phyloP scores from a whole-genome alignment of 306 rosid species.

The Albizia julibrissin region DNA sequence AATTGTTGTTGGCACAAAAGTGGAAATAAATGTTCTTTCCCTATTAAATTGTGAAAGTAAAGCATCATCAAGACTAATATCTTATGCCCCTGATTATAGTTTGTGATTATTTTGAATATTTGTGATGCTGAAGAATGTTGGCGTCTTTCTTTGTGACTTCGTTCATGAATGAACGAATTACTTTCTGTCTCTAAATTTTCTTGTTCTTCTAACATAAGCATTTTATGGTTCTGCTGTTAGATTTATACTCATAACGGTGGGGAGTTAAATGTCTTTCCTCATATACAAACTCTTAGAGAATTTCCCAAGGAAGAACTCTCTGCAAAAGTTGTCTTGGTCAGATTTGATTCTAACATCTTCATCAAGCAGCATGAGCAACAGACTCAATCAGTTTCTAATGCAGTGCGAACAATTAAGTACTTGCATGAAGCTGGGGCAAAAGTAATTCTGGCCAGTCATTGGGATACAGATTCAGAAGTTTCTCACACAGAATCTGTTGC shows the following conservation, averaged over 20 bases:
- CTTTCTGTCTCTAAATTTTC: conserved; percentile 4
- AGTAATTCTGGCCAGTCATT: conserved; percentile 71
- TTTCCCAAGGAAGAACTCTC: conserved; percentile 75
- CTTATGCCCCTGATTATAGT: not conserved
- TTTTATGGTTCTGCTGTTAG: conserved; percentile 42
- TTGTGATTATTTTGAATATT: not conserved
- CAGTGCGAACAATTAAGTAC: conserved; percentile 62
- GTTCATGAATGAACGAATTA: conserved; percentile 18
- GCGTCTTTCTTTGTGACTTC: not conserved
- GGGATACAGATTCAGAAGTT: conserved; percentile 53
- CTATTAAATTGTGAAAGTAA: conserved; percentile 5
- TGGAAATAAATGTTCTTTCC: not conserved
- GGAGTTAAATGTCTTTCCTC: conserved; percentile 60
- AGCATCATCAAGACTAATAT: not conserved
- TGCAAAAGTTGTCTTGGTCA: conserved; percentile 73
- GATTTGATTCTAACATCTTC: conserved; percentile 78
- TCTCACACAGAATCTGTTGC: conserved; percentile 44
- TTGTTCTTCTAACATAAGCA: conserved; percentile 34
- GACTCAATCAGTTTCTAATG: conserved; percentile 42
- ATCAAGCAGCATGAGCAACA: conserved; percentile 39
- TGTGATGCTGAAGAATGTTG: conserved; percentile 18
- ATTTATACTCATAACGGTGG: conserved; percentile 42
- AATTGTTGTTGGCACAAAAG: not conserved
- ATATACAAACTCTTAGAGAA: conserved; percentile 71
- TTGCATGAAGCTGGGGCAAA: conserved; percentile 62